Evolutionary conservation across 345 rosid genomes (phyloP).

Genomic region (Brassica napus): DNA sequence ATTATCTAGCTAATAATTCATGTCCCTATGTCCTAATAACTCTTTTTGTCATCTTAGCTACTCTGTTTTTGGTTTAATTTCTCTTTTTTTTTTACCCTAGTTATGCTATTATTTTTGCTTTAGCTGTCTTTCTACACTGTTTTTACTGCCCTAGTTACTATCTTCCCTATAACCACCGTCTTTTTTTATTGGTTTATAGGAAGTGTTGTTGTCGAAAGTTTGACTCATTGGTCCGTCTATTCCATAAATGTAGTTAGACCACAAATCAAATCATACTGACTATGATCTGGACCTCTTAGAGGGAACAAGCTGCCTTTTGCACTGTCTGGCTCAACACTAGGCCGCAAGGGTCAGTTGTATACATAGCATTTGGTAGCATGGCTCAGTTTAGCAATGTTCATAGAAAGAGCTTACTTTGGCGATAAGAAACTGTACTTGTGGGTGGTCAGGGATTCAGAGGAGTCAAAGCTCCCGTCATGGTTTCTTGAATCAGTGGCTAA

Average conservation of each 20-base stretch:
- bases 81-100: conserved; percentile 5
- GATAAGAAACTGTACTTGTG: conserved; percentile 48
- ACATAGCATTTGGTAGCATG: conserved; percentile 67
- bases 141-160: not conserved
- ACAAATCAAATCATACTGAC: conserved; percentile 38
- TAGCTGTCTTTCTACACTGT: not conserved
- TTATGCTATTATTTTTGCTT: not conserved
- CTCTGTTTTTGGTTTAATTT: no score
- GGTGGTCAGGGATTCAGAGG: conserved; percentile 53
- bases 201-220: conserved; percentile 44
- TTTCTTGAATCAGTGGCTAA: conserved; percentile 24
- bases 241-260: conserved; percentile 61
- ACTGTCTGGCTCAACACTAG: conserved; percentile 49
- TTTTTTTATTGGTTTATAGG: not conserved
- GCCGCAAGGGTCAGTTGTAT: conserved; percentile 53
- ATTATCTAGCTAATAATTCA: not conserved
- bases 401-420: conserved; percentile 56
- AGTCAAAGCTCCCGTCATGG: conserved; percentile 44
- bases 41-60: conserved; percentile 18
- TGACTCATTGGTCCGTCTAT: conserved; percentile 60
- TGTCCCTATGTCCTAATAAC: not conserved
- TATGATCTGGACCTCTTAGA: conserved; percentile 52
- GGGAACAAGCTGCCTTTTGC: conserved; percentile 34
- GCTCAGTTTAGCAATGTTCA: conserved; percentile 38
- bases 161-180: not conserved